phyloP scores from a whole-genome alignment of 2,329 filamentous ascomycete species.

The Chrysoporthe puriensis region DNA sequence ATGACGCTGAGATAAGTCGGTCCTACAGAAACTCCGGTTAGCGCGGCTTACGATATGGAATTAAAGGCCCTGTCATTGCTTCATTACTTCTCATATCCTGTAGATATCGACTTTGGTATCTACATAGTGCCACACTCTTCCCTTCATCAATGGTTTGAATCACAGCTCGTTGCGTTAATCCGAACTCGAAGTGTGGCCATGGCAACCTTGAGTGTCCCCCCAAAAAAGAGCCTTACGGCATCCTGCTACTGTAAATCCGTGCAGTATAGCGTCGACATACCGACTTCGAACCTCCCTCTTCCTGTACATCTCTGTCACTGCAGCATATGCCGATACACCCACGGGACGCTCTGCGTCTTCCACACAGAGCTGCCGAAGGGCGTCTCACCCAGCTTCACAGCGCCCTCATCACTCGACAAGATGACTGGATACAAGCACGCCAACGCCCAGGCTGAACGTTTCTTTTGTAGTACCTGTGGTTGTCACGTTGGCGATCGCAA shows the following conservation, averaged over 20 bases:
- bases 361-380: constrained; percentile 43
- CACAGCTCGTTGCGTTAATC: background rate
- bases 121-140: background rate
- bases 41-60: background rate
- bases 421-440: constrained; percentile 43
- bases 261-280: constrained; percentile 47
- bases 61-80: background rate
- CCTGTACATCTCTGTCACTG: constrained; percentile 50
- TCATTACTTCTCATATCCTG: background rate
- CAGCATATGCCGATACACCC: constrained; percentile 47
- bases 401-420: constrained; percentile 42
- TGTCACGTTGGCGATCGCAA: constrained; percentile 47
- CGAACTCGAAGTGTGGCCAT: background rate
- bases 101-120: background rate
- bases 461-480: constrained; percentile 52
- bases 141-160: background rate
- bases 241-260: constrained; percentile 50
- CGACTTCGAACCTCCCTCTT: constrained; percentile 44
- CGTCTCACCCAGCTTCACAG: constrained; percentile 43
- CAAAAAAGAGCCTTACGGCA: constrained; percentile 45
- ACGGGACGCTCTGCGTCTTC: constrained; percentile 48
- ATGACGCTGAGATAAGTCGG: too few species aligned
- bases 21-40: background rate
- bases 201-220: background rate
- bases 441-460: constrained; percentile 38